Conservation (phyloP, 1,284 basidiomycete species). For the Meripilus lineatus region DNA sequence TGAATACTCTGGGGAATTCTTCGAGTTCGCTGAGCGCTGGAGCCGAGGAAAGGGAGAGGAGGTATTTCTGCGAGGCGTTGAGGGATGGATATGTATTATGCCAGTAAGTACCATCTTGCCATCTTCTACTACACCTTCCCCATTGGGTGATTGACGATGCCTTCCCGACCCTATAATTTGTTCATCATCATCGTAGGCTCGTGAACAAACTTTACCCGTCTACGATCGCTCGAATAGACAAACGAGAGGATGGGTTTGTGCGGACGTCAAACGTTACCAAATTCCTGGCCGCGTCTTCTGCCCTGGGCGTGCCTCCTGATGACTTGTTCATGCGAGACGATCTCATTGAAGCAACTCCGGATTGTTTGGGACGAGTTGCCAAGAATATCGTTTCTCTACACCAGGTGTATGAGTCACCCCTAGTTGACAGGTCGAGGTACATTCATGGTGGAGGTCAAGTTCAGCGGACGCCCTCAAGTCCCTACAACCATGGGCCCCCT, state of each 20-base stretch:
- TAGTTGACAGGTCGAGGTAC: constrained; percentile 37
- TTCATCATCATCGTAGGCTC: constrained; percentile 39
- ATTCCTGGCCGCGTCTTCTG: constrained; percentile 67
- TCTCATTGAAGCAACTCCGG: constrained; percentile 53
- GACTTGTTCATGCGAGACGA: constrained; percentile 70
- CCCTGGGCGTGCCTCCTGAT: constrained; percentile 54
- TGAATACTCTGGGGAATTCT: constrained; percentile 28
- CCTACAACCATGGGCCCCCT: constrained; percentile 31
- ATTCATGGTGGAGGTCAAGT: constrained; percentile 30
- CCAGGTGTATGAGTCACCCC: constrained; percentile 50
- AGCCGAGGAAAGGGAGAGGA: constrained; percentile 71
- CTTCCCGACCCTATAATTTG: constrained; percentile 2
- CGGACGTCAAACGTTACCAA: constrained; percentile 66
- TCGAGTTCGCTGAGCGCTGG: constrained; percentile 38
- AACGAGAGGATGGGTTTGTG: constrained; percentile 61
- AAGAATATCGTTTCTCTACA: constrained; percentile 62
- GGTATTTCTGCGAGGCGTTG: constrained; percentile 67
- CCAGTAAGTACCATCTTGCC: constrained; percentile 55
- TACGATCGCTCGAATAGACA: constrained; percentile 58
- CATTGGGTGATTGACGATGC: not conserved
- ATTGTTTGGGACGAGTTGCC: constrained; percentile 63
- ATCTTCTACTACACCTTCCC: constrained; percentile 15
- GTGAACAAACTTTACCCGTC: constrained; percentile 68
- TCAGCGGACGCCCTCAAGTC: constrained; percentile 16
- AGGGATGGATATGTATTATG: constrained; percentile 83